These are phyloP conservation scores for Kurtzmaniella quercitrusa DNA, from an alignment of 1,139 yeast species.

Conservation along the genomic window DNA sequence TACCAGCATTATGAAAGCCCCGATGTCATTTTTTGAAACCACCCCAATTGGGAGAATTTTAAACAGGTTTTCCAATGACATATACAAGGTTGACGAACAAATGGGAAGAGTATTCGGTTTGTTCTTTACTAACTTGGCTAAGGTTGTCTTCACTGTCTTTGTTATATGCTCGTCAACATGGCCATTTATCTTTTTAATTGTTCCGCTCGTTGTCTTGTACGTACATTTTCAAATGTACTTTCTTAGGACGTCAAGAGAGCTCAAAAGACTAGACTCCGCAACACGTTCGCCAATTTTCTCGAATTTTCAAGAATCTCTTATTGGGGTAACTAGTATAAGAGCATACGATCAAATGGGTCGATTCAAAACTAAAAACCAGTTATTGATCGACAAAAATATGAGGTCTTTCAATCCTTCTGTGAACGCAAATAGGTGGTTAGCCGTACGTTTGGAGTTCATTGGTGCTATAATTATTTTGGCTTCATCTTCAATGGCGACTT, in stretches of 20 bases:
- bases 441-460: constrained; percentile 63
- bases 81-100: constrained; percentile 27
- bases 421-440: constrained; percentile 68
- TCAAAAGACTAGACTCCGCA: constrained; percentile 14
- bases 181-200: constrained; percentile 7
- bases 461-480: constrained; percentile 62
- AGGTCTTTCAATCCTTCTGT: constrained; percentile 56
- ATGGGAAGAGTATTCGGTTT: constrained; percentile 12
- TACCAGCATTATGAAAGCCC: constrained; percentile 19
- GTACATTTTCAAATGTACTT: constrained; percentile 5
- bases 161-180: constrained; percentile 8
- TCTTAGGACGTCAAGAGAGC: constrained; percentile 7
- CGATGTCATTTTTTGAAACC: constrained; percentile 28
- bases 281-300: constrained; percentile 58
- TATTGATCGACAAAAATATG: constrained; percentile 60
- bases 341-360: constrained; percentile 53
- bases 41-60: constrained; percentile 30
- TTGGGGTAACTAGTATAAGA: constrained; percentile 56
- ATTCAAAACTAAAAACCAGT: constrained; percentile 51
- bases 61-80: constrained; percentile 63
- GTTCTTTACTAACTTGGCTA: constrained; percentile 5
- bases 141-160: constrained; percentile 7
- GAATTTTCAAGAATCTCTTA: constrained; percentile 57
- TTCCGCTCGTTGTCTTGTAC: constrained; percentile 5
- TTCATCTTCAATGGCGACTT: constrained; percentile 53